A percentile compares a stretch with the other conserved stretches of the same genome.
Evolutionary conservation across 495 filamentous ascomycete genomes (phyloP).

Genomic region (Trichoderma virens): DNA sequence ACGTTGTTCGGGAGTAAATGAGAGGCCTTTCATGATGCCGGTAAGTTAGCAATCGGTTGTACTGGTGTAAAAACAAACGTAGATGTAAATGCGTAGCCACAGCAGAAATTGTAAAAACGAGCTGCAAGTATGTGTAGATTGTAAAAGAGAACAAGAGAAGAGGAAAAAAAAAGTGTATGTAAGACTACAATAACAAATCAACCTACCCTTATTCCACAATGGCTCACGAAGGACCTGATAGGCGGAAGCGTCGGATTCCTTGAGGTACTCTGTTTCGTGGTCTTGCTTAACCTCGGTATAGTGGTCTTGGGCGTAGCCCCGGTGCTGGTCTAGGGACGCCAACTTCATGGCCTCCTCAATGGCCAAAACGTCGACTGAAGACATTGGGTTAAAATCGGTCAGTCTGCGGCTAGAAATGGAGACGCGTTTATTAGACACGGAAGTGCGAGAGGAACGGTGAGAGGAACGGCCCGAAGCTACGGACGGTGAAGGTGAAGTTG

Average conservation of each 20-base stretch:
- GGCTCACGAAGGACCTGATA: slow-evolving; percentile 51
- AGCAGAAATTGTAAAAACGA: slow-evolving; percentile 14
- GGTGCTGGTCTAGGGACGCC: slow-evolving; percentile 43
- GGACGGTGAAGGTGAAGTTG: slow-evolving; percentile 41
- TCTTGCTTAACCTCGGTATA: slow-evolving; percentile 45
- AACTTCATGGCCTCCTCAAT: slow-evolving; percentile 47
- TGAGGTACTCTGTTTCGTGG: slow-evolving; percentile 40
- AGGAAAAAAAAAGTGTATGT: slow-evolving; percentile 10
- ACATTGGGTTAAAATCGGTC: slow-evolving; percentile 46
- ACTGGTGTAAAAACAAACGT: not conserved
- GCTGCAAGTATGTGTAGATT: not conserved
- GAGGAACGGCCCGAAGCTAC: slow-evolving; percentile 41
- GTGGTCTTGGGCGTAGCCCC: slow-evolving; percentile 44
- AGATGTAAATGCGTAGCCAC: not conserved
- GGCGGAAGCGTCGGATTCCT: slow-evolving; percentile 39
- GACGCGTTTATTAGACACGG: slow-evolving; percentile 45
- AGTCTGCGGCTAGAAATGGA: slow-evolving; percentile 42
- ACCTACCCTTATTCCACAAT: slow-evolving; percentile 50
- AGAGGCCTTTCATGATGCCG: slow-evolving; percentile 34
- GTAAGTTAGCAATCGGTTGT: slow-evolving; percentile 6
- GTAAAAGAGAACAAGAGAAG: slow-evolving; percentile 11
- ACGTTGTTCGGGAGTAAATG: slow-evolving; percentile 49
- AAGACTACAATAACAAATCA: not conserved
- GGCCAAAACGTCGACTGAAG: slow-evolving; percentile 41
- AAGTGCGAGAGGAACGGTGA: slow-evolving; percentile 43